phyloP scores from a whole-genome alignment of 441 rosid species.

The Sinapis alba region DNA sequence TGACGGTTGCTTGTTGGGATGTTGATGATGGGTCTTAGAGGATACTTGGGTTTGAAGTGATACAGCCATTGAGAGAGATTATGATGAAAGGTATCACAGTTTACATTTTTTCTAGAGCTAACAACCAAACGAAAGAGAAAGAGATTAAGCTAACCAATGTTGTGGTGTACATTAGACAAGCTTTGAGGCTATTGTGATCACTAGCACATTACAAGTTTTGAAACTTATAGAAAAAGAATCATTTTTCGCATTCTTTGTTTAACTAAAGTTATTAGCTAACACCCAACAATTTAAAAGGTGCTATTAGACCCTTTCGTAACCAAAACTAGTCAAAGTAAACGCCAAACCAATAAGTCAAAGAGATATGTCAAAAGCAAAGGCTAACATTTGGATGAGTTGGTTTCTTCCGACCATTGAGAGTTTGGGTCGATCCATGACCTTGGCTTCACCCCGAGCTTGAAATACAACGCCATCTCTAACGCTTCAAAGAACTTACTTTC shows the following conservation, averaged over 20 bases:
- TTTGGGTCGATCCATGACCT: slow-evolving; percentile 78
- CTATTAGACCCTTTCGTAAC: neutral
- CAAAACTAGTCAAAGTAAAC: neutral
- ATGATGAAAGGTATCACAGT: neutral
- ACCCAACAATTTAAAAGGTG: neutral
- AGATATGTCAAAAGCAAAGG: neutral
- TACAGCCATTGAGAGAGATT: slow-evolving; percentile 49
- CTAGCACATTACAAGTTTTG: neutral
- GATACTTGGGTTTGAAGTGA: slow-evolving; percentile 49
- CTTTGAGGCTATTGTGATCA: slow-evolving; percentile 31
- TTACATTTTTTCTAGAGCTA: neutral
- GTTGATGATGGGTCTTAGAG: slow-evolving; percentile 32
- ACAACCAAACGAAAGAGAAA: neutral
- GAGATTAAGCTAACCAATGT: slow-evolving; percentile 14
- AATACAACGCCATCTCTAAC: slow-evolving; percentile 71
- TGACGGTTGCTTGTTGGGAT: slow-evolving; percentile 32
- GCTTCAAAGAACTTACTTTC: slow-evolving; percentile 60
- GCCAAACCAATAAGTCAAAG: neutral
- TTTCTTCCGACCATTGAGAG: neutral
- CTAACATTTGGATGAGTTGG: neutral
- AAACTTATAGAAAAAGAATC: neutral
- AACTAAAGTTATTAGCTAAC: neutral
- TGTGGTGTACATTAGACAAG: slow-evolving; percentile 30
- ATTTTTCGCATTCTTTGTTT: neutral
- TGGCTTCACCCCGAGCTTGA: slow-evolving; percentile 61